Evolutionary conservation across 345 rosid genomes (phyloP).

Genomic region (Salix koriyanagi): DNA sequence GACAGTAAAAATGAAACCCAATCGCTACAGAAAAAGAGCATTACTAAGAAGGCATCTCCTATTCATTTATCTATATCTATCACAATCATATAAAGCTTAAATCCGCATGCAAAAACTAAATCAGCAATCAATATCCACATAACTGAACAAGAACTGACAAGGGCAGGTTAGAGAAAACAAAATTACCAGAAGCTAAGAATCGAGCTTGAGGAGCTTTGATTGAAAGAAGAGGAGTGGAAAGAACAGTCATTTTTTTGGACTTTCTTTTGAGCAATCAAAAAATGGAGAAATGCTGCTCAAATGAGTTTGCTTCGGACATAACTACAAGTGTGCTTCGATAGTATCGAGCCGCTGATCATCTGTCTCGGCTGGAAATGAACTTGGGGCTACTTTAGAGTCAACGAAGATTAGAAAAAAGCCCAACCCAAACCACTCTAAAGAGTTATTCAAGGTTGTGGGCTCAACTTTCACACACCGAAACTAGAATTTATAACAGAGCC

Average conservation of each 20-base stretch:
- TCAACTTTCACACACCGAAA: no score
- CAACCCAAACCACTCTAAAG: no score
- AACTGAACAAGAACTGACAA: background rate
- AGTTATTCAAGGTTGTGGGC: no score
- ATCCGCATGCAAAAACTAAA: background rate
- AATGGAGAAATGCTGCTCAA: background rate
- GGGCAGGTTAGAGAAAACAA: background rate
- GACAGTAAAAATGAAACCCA: background rate
- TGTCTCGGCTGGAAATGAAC: background rate
- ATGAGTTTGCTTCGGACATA: background rate
- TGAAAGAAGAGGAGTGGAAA: conserved; percentile 13
- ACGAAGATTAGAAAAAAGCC: no score
- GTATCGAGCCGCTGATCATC: background rate
- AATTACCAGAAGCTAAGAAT: conserved; percentile 19
- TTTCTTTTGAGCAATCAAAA: background rate
- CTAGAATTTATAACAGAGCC: no score
- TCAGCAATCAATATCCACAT: background rate
- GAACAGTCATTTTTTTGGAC: conserved; percentile 15
- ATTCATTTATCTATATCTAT: background rate
- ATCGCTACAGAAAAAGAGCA: background rate
- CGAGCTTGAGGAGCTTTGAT: conserved; percentile 7
- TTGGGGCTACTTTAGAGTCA: background rate
- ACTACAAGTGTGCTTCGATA: background rate
- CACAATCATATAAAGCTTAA: background rate
- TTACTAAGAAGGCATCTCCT: background rate